Evolutionary conservation across 2,329 filamentous ascomycete species (phyloP).

Genomic region (Tolypocladium ophioglossoides): DNA sequence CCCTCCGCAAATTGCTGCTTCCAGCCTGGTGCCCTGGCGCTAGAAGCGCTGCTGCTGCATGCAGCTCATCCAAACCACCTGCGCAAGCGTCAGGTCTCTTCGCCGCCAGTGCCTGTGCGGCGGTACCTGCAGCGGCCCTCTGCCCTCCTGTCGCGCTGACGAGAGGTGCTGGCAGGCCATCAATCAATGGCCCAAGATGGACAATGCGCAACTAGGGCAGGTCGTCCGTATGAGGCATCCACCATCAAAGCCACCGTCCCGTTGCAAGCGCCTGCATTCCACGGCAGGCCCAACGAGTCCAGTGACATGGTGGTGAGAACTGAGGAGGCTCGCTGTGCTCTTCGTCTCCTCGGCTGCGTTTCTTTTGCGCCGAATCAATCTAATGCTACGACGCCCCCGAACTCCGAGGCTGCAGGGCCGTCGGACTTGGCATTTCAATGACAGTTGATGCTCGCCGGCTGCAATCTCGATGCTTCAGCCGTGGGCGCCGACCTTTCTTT

Average conservation of each 20-base stretch:
- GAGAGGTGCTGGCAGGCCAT: no score
- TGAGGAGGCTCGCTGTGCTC: neutral
- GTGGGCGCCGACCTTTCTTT: neutral
- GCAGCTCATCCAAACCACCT: neutral
- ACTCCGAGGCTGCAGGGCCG: neutral
- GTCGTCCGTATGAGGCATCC: no score
- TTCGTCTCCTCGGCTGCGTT: neutral
- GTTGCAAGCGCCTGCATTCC: no score
- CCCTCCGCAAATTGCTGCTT: neutral
- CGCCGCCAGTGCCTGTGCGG: neutral
- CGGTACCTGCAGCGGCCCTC: neutral
- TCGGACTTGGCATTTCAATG: no score
- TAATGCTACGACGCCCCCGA: neutral
- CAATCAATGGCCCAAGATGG: neutral
- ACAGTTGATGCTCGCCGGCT: no score
- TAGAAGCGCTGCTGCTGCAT: neutral
- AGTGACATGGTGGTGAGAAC: neutral
- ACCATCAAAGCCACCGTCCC: neutral
- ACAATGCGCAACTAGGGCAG: neutral
- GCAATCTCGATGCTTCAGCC: neutral
- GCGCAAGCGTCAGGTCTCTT: neutral
- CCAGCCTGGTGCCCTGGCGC: neutral
- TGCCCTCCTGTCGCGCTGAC: no score
- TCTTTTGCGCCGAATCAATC: neutral
- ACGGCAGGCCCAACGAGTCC: no score